Base-by-base conservation (phyloP, 176 grass and related monocot genomes). In the Zoysia japonica region DNA sequence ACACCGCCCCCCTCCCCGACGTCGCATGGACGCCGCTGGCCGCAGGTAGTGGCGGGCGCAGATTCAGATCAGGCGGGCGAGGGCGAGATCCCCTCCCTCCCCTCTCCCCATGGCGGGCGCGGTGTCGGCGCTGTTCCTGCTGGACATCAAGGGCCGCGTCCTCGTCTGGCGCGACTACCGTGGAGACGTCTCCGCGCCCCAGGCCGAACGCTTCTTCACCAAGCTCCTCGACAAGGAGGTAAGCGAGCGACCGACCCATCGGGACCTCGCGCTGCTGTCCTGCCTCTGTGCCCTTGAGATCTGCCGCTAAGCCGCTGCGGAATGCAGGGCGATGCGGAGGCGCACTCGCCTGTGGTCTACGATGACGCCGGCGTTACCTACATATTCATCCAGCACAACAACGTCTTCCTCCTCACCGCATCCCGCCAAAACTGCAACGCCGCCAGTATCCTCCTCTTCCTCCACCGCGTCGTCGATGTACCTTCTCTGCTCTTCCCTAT, bases 381-480 rank as follows among this genome's bases (percentile, higher is more conserved):
- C 83, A 98, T 98, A 92, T 98, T 98, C 79, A 95, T 98, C 75
- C 96, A 98, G 65, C 96, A 98, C 82, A 98, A 89, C 68, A 98
- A 98, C 66, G 88, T 98, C 41, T 98, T 98, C 80, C 65, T 98
- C 44, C 87, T 94, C 70, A 98, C 96, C 2, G 96, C 96, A 6
- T 88, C 96, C 39, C 89, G 92, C 80, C 96, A 98, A 84, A 98
- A 98, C 71, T 98, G 96, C 90, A 98, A 98, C 84, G 91, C 92
- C 0, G 81, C 92, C 35, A 98, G 96, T 73, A 94, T 98, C 44
- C 90, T 98, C 70, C 96, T 98, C 70, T 98, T 98, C 71, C 90
- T 94, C 49, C 96, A 94, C 45, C 87, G 96, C 43, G 86, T 94
- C 10, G 81, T 98, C 61, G 92, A 94, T 83, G 96, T 98, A 84